Evolutionary conservation across 2,329 filamentous ascomycete species (phyloP).

Genomic region (Colletotrichum liriopes): DNA sequence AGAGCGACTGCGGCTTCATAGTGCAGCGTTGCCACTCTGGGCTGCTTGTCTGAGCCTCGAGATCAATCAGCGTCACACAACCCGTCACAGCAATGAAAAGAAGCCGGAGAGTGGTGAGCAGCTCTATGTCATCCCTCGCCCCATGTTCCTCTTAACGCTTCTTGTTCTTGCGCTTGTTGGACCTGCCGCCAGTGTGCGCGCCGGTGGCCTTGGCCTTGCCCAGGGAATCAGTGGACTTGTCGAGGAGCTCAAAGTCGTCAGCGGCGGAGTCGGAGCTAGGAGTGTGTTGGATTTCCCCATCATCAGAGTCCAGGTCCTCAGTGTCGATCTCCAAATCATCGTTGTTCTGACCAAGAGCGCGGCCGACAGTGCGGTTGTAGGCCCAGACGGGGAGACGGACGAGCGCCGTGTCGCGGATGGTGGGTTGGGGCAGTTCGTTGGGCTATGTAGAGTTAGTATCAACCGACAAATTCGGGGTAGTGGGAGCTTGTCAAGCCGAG

Average conservation of each 20-base stretch:
- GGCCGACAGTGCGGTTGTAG: constrained; percentile 72
- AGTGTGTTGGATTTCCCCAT: constrained; percentile 67
- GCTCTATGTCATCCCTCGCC: neutral
- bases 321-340: constrained; percentile 55
- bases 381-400: constrained; percentile 83
- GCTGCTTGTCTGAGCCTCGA: constrained; percentile 9
- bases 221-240: constrained; percentile 72
- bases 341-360: constrained; percentile 59
- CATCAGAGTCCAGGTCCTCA: constrained; percentile 58
- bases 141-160: constrained; percentile 61
- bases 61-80: constrained; percentile 3
- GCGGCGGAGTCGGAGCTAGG: constrained; percentile 71
- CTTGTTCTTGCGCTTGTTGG: constrained; percentile 69
- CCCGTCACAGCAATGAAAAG: neutral
- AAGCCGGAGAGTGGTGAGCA: neutral
- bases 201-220: constrained; percentile 67
- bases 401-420: constrained; percentile 86
- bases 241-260: constrained; percentile 75
- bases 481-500: neutral
- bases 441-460: constrained; percentile 65
- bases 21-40: constrained; percentile 17
- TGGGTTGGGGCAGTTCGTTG: constrained; percentile 84
- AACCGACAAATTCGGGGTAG: neutral
- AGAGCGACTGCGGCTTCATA: constrained; percentile 9
- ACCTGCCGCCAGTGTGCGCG: constrained; percentile 61